Percentiles rank a stretch among this genome's conserved stretches.
Conservation (phyloP, 257 asterid genomes). For the Solanum corneliomulleri region DNA sequence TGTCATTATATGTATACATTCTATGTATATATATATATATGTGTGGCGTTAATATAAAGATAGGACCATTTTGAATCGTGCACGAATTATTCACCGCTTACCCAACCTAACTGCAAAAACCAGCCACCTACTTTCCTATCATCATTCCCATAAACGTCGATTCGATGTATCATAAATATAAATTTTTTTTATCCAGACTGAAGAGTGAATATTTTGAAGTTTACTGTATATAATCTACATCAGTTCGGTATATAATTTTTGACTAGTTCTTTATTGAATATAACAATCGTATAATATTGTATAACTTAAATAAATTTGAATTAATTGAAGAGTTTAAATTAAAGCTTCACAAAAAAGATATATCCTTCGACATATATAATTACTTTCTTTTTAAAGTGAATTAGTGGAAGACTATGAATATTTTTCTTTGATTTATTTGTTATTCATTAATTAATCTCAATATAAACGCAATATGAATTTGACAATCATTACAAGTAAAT, state of each 20-base stretch:
- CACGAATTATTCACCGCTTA: neutral
- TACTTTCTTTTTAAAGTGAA: no score
- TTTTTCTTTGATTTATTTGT: no score
- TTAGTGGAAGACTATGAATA: no score
- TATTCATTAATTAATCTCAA: no score
- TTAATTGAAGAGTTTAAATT: no score
- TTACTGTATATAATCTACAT: rapidly evolving
- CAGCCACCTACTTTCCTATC: neutral
- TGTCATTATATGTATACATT: neutral
- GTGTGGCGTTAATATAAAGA: neutral
- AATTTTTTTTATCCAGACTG: no score
- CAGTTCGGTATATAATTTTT: rapidly evolving
- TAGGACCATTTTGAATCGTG: neutral
- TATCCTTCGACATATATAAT: no score
- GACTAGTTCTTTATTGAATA: no score
- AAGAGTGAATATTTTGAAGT: rapidly evolving
- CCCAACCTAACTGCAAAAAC: neutral
- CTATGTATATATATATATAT: rapidly evolving
- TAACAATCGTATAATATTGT: rapidly evolving
- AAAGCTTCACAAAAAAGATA: no score
- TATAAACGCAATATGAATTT: no score
- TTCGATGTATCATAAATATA: no score
- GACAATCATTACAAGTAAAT: no score
- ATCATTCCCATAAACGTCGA: neutral
- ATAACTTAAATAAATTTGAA: rapidly evolving